Evolutionary conservation across 768 basidiomycete genomes (phyloP), one percentile per base, ranked within the genome.

Genomic region (Thelephora ganbajun): DNA sequence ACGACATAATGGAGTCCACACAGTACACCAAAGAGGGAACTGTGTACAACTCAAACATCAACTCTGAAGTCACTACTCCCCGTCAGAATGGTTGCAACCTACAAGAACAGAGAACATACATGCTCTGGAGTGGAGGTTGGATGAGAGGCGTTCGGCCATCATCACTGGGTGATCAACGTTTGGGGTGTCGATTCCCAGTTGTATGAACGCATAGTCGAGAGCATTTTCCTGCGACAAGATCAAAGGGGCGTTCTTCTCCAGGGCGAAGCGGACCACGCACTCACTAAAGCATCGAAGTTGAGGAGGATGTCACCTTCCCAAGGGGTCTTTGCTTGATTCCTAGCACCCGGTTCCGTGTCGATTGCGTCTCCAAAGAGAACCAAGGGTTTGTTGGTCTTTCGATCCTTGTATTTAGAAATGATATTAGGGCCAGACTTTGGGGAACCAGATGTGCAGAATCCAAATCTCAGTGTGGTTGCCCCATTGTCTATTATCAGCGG

Each of bases 291-390:
- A 64, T 98, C 96, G 55, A 84, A 87, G 63, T 91, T 92, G 55
- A 90, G 71, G 43, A 97, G 62, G 18, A 96, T 79, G 58, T 98
- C 96, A 6, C 90, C 92, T 60, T 99, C 96, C 83, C 87, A 98
- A 47, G 94, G 82, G 0, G 78, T 79, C 56, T 77, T 80, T 6
- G 80, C 72, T 59, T 87, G 86, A 1, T 78, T 74, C 55, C 83
- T 76, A 49, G 88, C 83, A 11, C 80, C 84, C 35, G 83, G 83
- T 61, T 99, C 96, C 11, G 79, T 69, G 39, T 96, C 93, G 26
- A 89, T 77, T 11, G 79, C 90, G 30, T 84, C 79, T 0, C 96
- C 96, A 49, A 94, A 94, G 11, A 98, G 69, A 26, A 93, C 60
- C n/a, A 93, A 66, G 0, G 80, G 83, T 51, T 74, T 80, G 61